Percentiles rank a stretch among this genome's conserved stretches.
phyloP scores from a whole-genome alignment of 2,329 filamentous ascomycete species.

The Nothophaeocryptopus gaeumannii region DNA sequence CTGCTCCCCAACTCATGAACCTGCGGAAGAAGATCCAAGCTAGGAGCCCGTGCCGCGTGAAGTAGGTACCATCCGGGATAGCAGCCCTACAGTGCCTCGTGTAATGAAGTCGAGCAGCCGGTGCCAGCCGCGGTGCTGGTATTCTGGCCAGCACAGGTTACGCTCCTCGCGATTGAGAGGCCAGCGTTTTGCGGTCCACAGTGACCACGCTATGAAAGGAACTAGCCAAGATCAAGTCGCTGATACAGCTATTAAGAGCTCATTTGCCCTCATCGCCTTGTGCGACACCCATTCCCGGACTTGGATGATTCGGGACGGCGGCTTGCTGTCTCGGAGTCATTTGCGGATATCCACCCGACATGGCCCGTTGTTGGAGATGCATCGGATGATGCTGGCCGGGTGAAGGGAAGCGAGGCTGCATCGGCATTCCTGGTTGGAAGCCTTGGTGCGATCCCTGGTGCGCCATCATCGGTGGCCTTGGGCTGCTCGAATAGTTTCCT shows the following conservation, averaged over 20 bases:
- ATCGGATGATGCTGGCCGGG: slow-evolving; percentile 27
- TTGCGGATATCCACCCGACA: slow-evolving; percentile 33
- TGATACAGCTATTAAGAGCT: slow-evolving; percentile 1
- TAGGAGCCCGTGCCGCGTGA: too few species aligned
- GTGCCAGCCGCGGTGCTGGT: too few species aligned
- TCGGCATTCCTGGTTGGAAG: slow-evolving; percentile 42
- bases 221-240: too few species aligned
- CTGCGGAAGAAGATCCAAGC: too few species aligned
- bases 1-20: too few species aligned
- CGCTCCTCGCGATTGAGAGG: too few species aligned
- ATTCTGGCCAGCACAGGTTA: too few species aligned
- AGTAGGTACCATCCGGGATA: too few species aligned
- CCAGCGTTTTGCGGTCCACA: too few species aligned
- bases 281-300: slow-evolving; percentile 27
- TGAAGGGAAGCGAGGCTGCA: slow-evolving; percentile 23
- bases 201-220: too few species aligned
- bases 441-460: slow-evolving; percentile 93
- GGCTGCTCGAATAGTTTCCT: slow-evolving; percentile 73
- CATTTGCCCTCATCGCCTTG: slow-evolving; percentile 34
- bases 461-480: slow-evolving; percentile 85
- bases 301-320: slow-evolving; percentile 31
- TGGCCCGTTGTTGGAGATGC: slow-evolving; percentile 29
- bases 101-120: too few species aligned
- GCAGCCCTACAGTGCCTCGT: too few species aligned
- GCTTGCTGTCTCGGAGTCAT: slow-evolving; percentile 36